A percentile compares a stretch with the other conserved stretches of the same genome.
These are phyloP conservation scores for Nothopassalora personata DNA, from an alignment of 2,329 filamentous ascomycete species.

Conservation along the genomic window DNA sequence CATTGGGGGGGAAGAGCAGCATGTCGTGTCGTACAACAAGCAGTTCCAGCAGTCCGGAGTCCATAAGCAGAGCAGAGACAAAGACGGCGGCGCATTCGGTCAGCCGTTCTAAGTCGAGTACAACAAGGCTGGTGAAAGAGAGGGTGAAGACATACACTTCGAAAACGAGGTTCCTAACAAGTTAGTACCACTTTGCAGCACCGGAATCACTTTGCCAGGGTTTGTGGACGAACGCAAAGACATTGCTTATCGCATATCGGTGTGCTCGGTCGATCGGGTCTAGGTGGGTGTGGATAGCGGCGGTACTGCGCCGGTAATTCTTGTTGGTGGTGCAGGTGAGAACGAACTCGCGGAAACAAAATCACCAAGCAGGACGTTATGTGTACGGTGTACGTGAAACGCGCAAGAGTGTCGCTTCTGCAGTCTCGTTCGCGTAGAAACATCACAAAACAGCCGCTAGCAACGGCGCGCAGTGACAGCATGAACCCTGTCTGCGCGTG, in stretches of 20 bases:
- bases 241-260: background rate
- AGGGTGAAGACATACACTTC: conserved; percentile 1
- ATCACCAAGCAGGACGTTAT: background rate
- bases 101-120: background rate
- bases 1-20: background rate
- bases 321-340: background rate
- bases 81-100: background rate
- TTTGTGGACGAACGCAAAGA: background rate
- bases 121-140: background rate
- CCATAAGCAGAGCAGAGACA: background rate
- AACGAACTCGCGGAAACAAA: background rate
- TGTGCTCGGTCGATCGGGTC: background rate
- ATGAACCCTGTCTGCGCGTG: background rate
- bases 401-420: background rate
- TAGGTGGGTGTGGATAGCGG: background rate
- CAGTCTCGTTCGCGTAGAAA: background rate
- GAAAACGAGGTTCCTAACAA: background rate
- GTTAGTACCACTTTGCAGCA: conserved; percentile 2
- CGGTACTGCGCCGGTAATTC: background rate
- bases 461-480: background rate
- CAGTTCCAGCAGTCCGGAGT: background rate
- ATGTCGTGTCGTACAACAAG: background rate
- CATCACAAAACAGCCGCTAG: background rate
- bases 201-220: background rate
- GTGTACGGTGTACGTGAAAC: background rate